These are phyloP conservation scores for Vicia villosa DNA, from an alignment of 306 rosid species.

Conservation along the genomic window DNA sequence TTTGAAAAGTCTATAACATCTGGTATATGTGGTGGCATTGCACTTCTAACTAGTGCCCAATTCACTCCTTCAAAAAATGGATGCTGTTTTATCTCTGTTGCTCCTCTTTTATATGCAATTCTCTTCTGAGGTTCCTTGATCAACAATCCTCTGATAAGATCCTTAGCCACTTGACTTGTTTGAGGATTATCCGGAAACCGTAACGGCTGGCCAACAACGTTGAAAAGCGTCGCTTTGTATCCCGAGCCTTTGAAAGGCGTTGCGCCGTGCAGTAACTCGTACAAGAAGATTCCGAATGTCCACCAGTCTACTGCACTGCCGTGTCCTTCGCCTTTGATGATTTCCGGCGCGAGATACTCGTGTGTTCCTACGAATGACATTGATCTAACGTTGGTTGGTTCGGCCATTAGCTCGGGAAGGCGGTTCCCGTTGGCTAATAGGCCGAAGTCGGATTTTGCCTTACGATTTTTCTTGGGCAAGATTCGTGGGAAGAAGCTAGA, in stretches of 20 bases:
- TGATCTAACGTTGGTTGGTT: constrained; percentile 86
- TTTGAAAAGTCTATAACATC: constrained; percentile 68
- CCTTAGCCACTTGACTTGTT: constrained; percentile 60
- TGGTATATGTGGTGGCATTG: constrained; percentile 77
- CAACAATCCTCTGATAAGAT: constrained; percentile 77
- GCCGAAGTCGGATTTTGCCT: constrained; percentile 85
- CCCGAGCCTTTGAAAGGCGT: constrained; percentile 89
- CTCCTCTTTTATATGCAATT: constrained; percentile 85
- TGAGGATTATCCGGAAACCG: constrained; percentile 78
- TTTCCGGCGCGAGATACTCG: constrained; percentile 91
- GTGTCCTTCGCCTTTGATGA: constrained; percentile 89
- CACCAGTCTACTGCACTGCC: constrained; percentile 98
- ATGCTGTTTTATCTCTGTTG: constrained; percentile 84
- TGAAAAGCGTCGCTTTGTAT: constrained; percentile 77
- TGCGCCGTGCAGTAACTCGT: constrained; percentile 78
- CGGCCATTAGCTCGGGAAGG: constrained; percentile 90
- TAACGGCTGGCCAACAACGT: constrained; percentile 84
- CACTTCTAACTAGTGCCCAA: constrained; percentile 92
- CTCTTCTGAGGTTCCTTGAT: constrained; percentile 82
- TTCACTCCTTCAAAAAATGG: constrained; percentile 92
- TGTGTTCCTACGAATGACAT: constrained; percentile 97
- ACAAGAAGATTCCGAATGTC: constrained; percentile 92
- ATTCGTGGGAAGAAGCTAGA: constrained; percentile 78
- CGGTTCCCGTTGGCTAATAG: constrained; percentile 55
- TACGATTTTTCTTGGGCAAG: constrained; percentile 74